Evolutionary conservation across 176 grass and related monocot species (phyloP).

Genomic region (Bonia amplexicaulis): DNA sequence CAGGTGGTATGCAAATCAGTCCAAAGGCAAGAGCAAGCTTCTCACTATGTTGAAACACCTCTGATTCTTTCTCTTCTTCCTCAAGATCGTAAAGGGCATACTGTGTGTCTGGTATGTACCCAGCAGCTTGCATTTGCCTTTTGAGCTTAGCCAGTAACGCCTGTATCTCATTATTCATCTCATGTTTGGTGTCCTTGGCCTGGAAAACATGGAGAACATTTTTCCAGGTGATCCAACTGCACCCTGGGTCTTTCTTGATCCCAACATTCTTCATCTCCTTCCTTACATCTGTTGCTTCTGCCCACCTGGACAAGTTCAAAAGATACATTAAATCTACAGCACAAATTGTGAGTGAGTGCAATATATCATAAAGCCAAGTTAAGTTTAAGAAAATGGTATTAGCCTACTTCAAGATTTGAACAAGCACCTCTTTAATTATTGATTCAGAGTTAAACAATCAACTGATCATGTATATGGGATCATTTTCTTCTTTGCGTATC

Average conservation of each 20-base stretch:
- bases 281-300: slow-evolving; percentile 65
- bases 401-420: too few relatives aligned
- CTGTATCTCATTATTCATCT: slow-evolving; percentile 65
- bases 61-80: slow-evolving; percentile 88
- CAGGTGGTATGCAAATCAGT: slow-evolving; percentile 59
- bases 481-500: too few relatives aligned
- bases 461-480: too few relatives aligned
- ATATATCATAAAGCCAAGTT: not conserved
- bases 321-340: not conserved
- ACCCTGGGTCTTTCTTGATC: slow-evolving; percentile 75
- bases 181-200: slow-evolving; percentile 72
- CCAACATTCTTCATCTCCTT: slow-evolving; percentile 68
- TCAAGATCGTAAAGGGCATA: slow-evolving; percentile 76
- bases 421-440: too few relatives aligned
- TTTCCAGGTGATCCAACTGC: slow-evolving; percentile 87
- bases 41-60: slow-evolving; percentile 87
- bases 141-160: slow-evolving; percentile 51
- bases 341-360: not conserved
- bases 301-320: slow-evolving; percentile 50
- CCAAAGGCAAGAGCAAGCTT: slow-evolving; percentile 85
- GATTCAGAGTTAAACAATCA: too few relatives aligned
- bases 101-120: slow-evolving; percentile 62
- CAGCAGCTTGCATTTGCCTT: slow-evolving; percentile 64
- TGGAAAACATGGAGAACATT: slow-evolving; percentile 77
- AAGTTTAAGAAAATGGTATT: not conserved